Conservation (phyloP, 2,329 filamentous ascomycete species). For the Colletotrichum melonis region DNA sequence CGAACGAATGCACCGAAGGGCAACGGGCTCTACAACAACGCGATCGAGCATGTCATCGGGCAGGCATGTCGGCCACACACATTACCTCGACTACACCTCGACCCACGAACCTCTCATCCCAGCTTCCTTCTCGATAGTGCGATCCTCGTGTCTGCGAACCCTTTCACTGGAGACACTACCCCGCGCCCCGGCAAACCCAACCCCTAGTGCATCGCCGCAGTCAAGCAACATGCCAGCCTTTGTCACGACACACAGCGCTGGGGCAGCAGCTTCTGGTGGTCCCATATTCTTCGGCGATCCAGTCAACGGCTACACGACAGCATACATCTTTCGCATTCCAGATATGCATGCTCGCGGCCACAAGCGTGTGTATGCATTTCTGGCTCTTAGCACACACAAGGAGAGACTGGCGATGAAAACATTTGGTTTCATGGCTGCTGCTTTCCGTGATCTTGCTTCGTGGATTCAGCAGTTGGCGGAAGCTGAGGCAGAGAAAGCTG, state of each 20-base stretch:
- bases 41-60: slow-evolving; percentile 65
- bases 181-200: slow-evolving; percentile 54
- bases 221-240: slow-evolving; percentile 57
- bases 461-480: slow-evolving; percentile 76
- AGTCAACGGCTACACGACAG: slow-evolving; percentile 74
- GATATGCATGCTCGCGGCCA: slow-evolving; percentile 75
- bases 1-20: slow-evolving; percentile 52
- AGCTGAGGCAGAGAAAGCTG: slow-evolving; percentile 68
- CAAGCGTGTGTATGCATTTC: slow-evolving; percentile 75
- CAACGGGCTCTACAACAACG: slow-evolving; percentile 59
- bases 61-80: slow-evolving; percentile 70
- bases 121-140: slow-evolving; percentile 74
- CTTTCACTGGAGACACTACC: slow-evolving; percentile 75
- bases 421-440: slow-evolving; percentile 70
- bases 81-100: slow-evolving; percentile 76
- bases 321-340: slow-evolving; percentile 77
- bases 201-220: slow-evolving; percentile 41
- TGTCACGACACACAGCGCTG: slow-evolving; percentile 64
- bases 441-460: slow-evolving; percentile 71
- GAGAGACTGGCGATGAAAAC: slow-evolving; percentile 75
- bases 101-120: slow-evolving; percentile 72
- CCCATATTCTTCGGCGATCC: slow-evolving; percentile 78
- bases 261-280: slow-evolving; percentile 68
- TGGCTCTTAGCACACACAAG: slow-evolving; percentile 73
- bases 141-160: slow-evolving; percentile 73